These are phyloP conservation scores for Cystofilobasidium bisporidii DNA, from an alignment of 768 basidiomycete species.

Conservation along the genomic window DNA sequence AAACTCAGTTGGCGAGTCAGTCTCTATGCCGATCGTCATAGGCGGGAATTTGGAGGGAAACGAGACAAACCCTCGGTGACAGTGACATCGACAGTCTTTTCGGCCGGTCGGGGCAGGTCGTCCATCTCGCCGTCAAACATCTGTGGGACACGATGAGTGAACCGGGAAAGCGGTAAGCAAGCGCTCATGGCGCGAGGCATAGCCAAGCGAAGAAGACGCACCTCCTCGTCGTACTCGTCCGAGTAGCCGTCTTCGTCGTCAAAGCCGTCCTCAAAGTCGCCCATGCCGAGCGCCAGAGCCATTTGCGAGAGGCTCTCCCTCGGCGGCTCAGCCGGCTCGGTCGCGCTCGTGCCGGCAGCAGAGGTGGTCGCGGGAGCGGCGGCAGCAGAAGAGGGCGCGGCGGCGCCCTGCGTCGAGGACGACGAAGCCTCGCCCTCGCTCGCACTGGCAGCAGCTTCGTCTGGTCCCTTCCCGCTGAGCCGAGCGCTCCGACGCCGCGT, in stretches of 20 bases:
- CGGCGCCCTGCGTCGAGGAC: constrained; percentile 23
- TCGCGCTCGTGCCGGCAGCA: too few relatives aligned
- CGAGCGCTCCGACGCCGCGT: constrained; percentile 71
- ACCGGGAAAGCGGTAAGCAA: constrained; percentile 5
- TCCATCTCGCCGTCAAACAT: constrained; percentile 83
- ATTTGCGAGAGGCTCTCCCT: neutral
- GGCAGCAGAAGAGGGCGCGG: constrained; percentile 15
- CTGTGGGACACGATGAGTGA: constrained; percentile 33
- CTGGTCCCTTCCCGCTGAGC: constrained; percentile 59
- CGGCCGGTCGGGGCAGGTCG: constrained; percentile 56
- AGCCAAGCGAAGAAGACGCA: neutral
- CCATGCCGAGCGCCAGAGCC: neutral
- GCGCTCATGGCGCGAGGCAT: neutral
- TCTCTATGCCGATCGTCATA: too few relatives aligned
- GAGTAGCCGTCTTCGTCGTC: constrained; percentile 47
- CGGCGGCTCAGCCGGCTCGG: neutral
- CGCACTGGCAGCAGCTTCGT: neutral
- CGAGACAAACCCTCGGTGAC: constrained; percentile 66
- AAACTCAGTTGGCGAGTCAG: too few relatives aligned
- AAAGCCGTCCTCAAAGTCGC: constrained; percentile 67
- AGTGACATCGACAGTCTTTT: constrained; percentile 77
- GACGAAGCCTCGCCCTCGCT: constrained; percentile 27
- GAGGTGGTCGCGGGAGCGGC: neutral
- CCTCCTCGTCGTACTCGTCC: constrained; percentile 35
- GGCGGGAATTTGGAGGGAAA: neutral